Conservation (phyloP, 2,329 filamentous ascomycete species). For the Microsporum canis region DNA sequence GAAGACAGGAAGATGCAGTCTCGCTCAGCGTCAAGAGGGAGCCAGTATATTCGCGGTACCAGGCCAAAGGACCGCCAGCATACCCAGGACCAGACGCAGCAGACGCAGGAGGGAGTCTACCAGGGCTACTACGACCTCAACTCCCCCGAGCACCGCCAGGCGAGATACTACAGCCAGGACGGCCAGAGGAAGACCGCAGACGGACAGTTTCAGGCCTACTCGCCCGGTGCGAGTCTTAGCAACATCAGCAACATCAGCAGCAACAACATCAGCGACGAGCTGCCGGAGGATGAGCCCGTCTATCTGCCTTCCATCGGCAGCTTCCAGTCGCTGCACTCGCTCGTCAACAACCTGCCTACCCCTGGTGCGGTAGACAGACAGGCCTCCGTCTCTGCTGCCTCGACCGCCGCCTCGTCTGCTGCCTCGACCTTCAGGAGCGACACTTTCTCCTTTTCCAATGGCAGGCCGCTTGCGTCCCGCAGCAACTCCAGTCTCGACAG, state of each 20-base stretch:
- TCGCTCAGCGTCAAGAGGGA: not conserved
- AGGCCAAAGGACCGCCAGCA: not conserved
- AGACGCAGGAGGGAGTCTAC: not conserved
- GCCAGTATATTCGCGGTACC: not conserved
- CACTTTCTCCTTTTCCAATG: not conserved
- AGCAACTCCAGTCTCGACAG: not conserved
- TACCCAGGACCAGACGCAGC: not conserved
- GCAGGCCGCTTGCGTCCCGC: not conserved
- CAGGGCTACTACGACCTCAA: not conserved
- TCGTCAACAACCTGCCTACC: not conserved
- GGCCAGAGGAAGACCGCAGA: too few species aligned
- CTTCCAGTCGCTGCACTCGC: not conserved
- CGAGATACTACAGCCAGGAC: not conserved
- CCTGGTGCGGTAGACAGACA: not conserved
- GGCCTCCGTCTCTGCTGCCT: not conserved
- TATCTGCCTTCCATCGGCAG: not conserved
- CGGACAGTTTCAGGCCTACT: too few species aligned
- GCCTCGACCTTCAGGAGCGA: not conserved
- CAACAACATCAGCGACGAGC: not conserved
- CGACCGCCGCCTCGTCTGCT: not conserved
- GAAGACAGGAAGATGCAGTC: not conserved
- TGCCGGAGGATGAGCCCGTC: not conserved
- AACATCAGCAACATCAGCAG: not conserved
- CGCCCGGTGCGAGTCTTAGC: not conserved
- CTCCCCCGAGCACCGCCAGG: not conserved